Conservation (phyloP, 2,329 filamentous ascomycete species). For the Fusarium chaquense region DNA sequence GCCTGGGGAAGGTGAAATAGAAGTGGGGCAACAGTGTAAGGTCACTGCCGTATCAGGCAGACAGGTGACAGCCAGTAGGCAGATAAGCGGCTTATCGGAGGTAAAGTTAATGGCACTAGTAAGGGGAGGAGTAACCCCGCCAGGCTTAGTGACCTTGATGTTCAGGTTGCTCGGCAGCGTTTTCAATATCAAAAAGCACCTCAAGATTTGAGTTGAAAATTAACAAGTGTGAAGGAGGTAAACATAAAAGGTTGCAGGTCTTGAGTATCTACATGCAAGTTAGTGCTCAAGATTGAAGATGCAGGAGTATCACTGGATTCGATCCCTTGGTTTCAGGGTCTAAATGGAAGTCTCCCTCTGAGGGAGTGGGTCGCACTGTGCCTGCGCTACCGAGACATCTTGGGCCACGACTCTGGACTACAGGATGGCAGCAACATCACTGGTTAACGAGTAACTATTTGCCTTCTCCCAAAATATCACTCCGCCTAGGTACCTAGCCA, state of each 20-base stretch:
- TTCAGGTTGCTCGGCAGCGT: not conserved
- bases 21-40: constrained; percentile 49
- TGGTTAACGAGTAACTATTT: not conserved
- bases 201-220: no score
- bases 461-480: not conserved
- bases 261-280: not conserved
- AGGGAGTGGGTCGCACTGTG: constrained; percentile 35
- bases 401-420: not conserved
- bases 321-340: constrained; percentile 23
- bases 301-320: not conserved
- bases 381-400: constrained; percentile 17
- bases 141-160: not conserved
- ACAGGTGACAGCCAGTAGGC: constrained; percentile 45
- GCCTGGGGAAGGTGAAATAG: constrained; percentile 44
- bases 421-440: not conserved
- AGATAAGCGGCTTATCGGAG: constrained; percentile 49
- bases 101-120: constrained; percentile 9
- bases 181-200: not conserved
- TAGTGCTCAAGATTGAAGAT: not conserved
- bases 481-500: not conserved
- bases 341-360: not conserved
- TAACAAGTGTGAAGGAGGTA: not conserved
- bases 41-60: constrained; percentile 50
- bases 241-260: not conserved
- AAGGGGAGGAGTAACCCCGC: constrained; percentile 31